Conservation (phyloP, 208 protist genomes). For the Trypanosoma mega region DNA sequence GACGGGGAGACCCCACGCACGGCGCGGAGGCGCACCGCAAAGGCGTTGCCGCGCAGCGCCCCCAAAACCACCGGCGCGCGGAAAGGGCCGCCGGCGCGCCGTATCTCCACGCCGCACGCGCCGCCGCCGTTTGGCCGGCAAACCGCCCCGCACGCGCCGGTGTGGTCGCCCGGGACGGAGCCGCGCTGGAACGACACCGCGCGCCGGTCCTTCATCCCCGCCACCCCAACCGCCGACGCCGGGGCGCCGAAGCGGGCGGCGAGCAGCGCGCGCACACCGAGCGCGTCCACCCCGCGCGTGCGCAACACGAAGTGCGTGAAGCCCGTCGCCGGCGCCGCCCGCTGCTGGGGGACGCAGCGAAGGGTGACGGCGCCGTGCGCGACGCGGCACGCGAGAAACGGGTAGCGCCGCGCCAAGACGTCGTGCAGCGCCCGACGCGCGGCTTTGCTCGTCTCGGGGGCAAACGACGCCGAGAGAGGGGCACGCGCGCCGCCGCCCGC, state of each 20-base stretch:
- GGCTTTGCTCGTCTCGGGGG: slow-evolving; percentile 49
- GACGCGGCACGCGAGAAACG: slow-evolving; percentile 55
- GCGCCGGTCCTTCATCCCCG: slow-evolving; percentile 93
- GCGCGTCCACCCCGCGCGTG: slow-evolving; percentile 87
- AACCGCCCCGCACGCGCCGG: too few species aligned
- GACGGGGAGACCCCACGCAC: slow-evolving; percentile 20
- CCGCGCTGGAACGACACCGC: slow-evolving; percentile 86
- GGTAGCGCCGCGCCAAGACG: slow-evolving; percentile 57
- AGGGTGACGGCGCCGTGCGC: slow-evolving; percentile 43
- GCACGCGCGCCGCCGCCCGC: background rate
- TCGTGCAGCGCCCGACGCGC: slow-evolving; percentile 68
- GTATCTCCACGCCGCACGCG: background rate
- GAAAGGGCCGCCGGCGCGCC: slow-evolving; percentile 3
- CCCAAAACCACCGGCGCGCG: slow-evolving; percentile 30
- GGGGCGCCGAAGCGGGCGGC: slow-evolving; percentile 43
- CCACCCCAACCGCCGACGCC: slow-evolving; percentile 55
- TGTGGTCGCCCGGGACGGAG: slow-evolving; percentile 49
- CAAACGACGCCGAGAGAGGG: slow-evolving; percentile 1
- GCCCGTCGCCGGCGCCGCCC: background rate
- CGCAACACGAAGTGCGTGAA: slow-evolving; percentile 67
- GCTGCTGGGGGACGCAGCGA: background rate
- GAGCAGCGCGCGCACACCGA: slow-evolving; percentile 60
- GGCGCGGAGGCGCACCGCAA: slow-evolving; percentile 34
- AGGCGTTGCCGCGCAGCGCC: slow-evolving; percentile 32
- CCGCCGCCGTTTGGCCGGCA: too few species aligned